phyloP scores from a whole-genome alignment of 169 alveolate genomes.

The Cyclospora cayetanensis region DNA sequence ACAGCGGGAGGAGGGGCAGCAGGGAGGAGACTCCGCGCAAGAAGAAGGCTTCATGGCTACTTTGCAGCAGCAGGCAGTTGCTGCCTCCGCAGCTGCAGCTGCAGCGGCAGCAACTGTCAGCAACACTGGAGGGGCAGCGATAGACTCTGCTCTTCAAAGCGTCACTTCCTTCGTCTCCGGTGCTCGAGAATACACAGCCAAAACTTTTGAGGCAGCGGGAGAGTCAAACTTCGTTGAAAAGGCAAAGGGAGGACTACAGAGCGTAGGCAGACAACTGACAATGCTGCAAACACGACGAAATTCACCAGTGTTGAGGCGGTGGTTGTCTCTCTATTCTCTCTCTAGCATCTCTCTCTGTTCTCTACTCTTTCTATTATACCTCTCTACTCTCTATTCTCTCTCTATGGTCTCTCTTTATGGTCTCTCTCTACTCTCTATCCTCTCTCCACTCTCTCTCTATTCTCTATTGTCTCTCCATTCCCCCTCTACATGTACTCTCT shows the following conservation, averaged over 20 bases:
- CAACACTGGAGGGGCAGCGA: slow-evolving; percentile 48
- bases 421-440: too few relatives aligned
- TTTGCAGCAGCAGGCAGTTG: slow-evolving; percentile 23
- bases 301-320: too few relatives aligned
- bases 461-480: too few relatives aligned
- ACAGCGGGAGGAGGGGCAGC: not conserved
- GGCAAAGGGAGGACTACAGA: slow-evolving; percentile 63
- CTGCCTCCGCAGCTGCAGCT: slow-evolving; percentile 54
- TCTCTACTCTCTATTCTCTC: too few relatives aligned
- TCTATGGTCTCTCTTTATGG: too few relatives aligned
- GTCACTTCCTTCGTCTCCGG: slow-evolving; percentile 61
- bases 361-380: too few relatives aligned
- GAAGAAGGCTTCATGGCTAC: slow-evolving; percentile 49
- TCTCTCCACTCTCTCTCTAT: too few relatives aligned
- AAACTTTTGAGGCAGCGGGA: slow-evolving; percentile 46
- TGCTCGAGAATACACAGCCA: slow-evolving; percentile 59
- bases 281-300: too few relatives aligned
- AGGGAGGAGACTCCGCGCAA: not conserved
- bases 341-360: too few relatives aligned
- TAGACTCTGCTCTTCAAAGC: slow-evolving; percentile 34
- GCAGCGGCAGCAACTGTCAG: slow-evolving; percentile 62
- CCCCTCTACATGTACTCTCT: too few relatives aligned
- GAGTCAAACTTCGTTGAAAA: slow-evolving; percentile 53
- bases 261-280: slow-evolving; percentile 52
- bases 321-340: too few relatives aligned